A percentile compares a stretch with the other conserved stretches of the same genome.
Evolutionary conservation across 805 yeast species (phyloP).

Genomic region (Candida caryicola): DNA sequence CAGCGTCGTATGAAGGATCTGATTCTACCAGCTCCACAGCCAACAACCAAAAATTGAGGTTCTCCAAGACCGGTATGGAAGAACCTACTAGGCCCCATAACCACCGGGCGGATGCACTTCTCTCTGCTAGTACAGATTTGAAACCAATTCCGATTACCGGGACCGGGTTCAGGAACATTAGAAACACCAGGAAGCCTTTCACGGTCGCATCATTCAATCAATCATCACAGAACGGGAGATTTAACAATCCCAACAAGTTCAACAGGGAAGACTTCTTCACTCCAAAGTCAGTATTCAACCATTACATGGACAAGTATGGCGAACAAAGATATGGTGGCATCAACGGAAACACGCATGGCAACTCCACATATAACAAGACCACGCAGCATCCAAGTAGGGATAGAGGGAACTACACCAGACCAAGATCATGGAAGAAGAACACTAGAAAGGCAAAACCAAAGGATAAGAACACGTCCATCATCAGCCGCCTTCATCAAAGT

Average conservation of each 20-base stretch:
- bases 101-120: slow-evolving; percentile 43
- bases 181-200: slow-evolving; percentile 56
- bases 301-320: slow-evolving; percentile 65
- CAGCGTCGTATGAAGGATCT: slow-evolving; percentile 7
- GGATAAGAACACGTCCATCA: slow-evolving; percentile 3
- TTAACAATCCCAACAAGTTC: slow-evolving; percentile 28
- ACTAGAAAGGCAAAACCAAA: slow-evolving; percentile 6
- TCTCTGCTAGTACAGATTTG: slow-evolving; percentile 35
- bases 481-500: slow-evolving; percentile 3
- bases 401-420: slow-evolving; percentile 19
- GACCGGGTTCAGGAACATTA: slow-evolving; percentile 21
- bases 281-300: slow-evolving; percentile 69
- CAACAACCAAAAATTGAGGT: slow-evolving; percentile 1
- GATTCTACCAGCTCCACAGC: slow-evolving; percentile 6
- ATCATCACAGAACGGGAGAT: slow-evolving; percentile 10
- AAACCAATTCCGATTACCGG: slow-evolving; percentile 42
- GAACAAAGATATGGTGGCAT: slow-evolving; percentile 31
- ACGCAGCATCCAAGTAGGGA: slow-evolving; percentile 2
- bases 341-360: slow-evolving; percentile 5
- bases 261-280: slow-evolving; percentile 74
- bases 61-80: slow-evolving; percentile 2
- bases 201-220: slow-evolving; percentile 60
- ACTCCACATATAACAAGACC: slow-evolving; percentile 6
- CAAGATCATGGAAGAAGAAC: slow-evolving; percentile 29
- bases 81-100: slow-evolving; percentile 28